Evolutionary conservation across 306 rosid species (phyloP), one percentile per base, ranked within the genome.

Genomic region (Luffa acutangula): DNA sequence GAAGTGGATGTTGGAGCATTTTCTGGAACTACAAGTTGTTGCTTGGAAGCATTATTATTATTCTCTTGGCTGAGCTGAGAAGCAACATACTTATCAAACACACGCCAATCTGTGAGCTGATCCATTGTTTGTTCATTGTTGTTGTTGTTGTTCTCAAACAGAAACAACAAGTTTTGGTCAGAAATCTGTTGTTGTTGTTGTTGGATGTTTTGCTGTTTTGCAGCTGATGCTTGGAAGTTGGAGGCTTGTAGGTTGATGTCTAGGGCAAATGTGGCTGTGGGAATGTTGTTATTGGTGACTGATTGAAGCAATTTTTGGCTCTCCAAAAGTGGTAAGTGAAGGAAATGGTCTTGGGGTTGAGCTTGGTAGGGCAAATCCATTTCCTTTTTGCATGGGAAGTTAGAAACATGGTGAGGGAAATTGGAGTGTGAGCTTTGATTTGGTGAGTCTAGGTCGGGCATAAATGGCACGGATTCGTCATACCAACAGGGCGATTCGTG

Each of bases 51-150:
- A 77, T 89, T 51, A 4, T 51, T 39, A 39, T 39, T 39, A 39
- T 56, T 86, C 66, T 89, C 90, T 10, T 90, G 97, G 82, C 98
- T 92, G 45, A 94, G 96, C 76, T 94, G 98, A 41, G 97, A 94
- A 70, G 98, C 98, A 46, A 94, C 98, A 85, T 90, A 94, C 81
- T 94, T 94, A 85, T 94, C 97, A 41, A 94, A 89, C 75, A 90
- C 93, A 46, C 98, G 78, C 98, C 98, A 94, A 89, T 94, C 97
- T 4, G 96, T 92, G 7, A 90, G 84, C 70, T 87, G 91, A 67
- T 88, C 89, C 71, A 70, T 65, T 54, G 64, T 66, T 36, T 78
- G 70, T 48, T 74, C 91, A 59, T 51, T 52, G 43, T 45, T 78
- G 58, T 41, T 46, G 51, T 45, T 63, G 51, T 46, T 81, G 46